Evolutionary conservation across 768 basidiomycete species (phyloP), one percentile per base, ranked within the genome.

Genomic region (Mycena vulgaris): DNA sequence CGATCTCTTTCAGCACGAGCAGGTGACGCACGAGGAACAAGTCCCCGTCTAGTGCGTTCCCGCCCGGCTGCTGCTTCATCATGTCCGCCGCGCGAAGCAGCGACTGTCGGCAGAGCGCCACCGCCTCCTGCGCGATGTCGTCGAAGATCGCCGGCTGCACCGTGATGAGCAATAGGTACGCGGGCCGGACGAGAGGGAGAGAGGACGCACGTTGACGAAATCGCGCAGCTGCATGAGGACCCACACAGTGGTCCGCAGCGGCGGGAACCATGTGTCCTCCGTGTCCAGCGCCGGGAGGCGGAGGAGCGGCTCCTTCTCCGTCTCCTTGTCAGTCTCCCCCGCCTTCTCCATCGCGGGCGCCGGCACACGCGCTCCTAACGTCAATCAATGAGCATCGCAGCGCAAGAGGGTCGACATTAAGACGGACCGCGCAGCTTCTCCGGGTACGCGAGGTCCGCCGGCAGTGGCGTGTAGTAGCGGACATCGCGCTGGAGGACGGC

Each of bases 121-220:
- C 87, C 0, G 97, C 95, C 81, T 98, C 97, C 81, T 96, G 95
- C 0, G 97, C 96, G 45, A 99, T 94, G 78, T 99, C 98, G 75
- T 96, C 94, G 67, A 98, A 99, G 66, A 98, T 97, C 1, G 91
- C 92, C n/a, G 94, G 92, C 96, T 99, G 67, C 8, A 37, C 63
- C 66, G 39, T 60, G 40, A 49, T 42, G 37, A 42, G 52, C 10
- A 40, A n/a, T 39, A 49, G 35, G 23, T 17, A 47, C 10, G 65
- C n/a, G n/a, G n/a, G n/a, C n/a, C n/a, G n/a, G n/a, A n/a, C n/a
- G 25, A 61, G 39, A 19, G 45, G n/a, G 9, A 66, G 37, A 51
- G 39, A 3, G 28, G 39, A 35, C 86, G 39, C 77, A 96, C 97
- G 85, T 98, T 95, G 63, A 99, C 94, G 75, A 94, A 98, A 71